Base-by-base conservation (phyloP, 2,329 filamentous ascomycete species). In the Penicillium sp. region DNA sequence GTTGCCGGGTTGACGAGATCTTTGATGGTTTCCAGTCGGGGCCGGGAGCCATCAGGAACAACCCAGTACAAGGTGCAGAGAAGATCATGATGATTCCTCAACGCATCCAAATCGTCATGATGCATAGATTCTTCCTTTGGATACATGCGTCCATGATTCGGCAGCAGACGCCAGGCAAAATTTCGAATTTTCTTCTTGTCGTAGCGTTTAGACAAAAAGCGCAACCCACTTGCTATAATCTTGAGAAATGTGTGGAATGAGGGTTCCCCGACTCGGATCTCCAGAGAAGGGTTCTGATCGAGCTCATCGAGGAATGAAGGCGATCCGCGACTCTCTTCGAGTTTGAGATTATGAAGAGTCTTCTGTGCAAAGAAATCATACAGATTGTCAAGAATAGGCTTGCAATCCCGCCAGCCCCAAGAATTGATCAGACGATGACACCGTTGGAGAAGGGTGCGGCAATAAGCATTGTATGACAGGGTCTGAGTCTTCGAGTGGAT, bases 41-140 rank as follows among this genome's bases (percentile, higher is more conserved):
- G 82, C n/a, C 84, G 76, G 62, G 75, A 80, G 1, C 75, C 72
- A 24, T 79, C 69, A 23, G 84, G 83, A 33, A 81, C 79, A 37
- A 78, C 79, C 75, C 78, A 85, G 64, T 86, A 86, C 13, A 87
- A 71, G 3, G 81, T 83, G 51, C 80, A 83, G 0, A 87, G 75
- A 14, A 87, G 73, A 62, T 87, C 83, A 58, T 86, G 83, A 54
- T 87, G 83, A 59, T 87, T 87, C 44, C 83, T 78, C 42, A 87
- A 70, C 1, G 84, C 82, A 48, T 82, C 78, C 11, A 87, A 70
- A 58, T 83, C 83, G 52, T 79, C 75, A 49, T 80, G 75, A 26
- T 75, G 75, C 13, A 87, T 66, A 4, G 76, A 70, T 54, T 81
- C 73, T 24, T 87, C 84, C 63, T 86, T 87, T 1, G 78, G 82